phyloP scores from a whole-genome alignment of 2,329 filamentous ascomycete species.

The Neospermospora avenae region DNA sequence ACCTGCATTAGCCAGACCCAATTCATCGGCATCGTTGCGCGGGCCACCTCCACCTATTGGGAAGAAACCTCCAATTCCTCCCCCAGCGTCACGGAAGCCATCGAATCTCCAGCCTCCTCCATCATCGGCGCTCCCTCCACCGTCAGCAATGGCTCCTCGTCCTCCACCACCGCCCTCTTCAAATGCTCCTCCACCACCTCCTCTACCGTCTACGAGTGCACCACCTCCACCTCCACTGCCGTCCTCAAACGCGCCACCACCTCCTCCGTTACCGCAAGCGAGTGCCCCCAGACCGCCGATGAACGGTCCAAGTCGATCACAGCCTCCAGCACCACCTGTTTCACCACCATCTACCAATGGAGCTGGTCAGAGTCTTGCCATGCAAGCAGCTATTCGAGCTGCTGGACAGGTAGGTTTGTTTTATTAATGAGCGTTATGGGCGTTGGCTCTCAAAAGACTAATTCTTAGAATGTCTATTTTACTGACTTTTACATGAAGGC shows the following conservation, averaged over 20 bases:
- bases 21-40: constrained; percentile 58
- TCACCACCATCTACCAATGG: constrained; percentile 35
- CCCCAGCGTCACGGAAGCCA: constrained; percentile 57
- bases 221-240: constrained; percentile 34
- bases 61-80: constrained; percentile 65
- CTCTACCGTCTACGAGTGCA: constrained; percentile 31
- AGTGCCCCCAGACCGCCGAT: constrained; percentile 33
- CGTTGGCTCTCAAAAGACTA: too few species aligned
- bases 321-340: constrained; percentile 34
- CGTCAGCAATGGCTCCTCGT: constrained; percentile 36
- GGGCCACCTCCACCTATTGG: constrained; percentile 76
- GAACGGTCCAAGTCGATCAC: constrained; percentile 14
- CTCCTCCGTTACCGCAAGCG: constrained; percentile 27
- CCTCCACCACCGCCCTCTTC: constrained; percentile 36
- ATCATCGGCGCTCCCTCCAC: constrained; percentile 35
- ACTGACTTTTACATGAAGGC: constrained; percentile 31
- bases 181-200: constrained; percentile 35
- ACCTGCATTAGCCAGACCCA: constrained; percentile 51
- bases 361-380: constrained; percentile 39
- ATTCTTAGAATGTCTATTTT: not conserved
- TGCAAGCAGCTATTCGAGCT: constrained; percentile 44
- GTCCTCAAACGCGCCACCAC: constrained; percentile 31
- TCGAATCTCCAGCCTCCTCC: constrained; percentile 43
- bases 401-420: constrained; percentile 34
- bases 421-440: too few species aligned